These are phyloP conservation scores for Amphibolis antarctica DNA, from an alignment of 106 monocot genomes.

Conservation along the genomic window DNA sequence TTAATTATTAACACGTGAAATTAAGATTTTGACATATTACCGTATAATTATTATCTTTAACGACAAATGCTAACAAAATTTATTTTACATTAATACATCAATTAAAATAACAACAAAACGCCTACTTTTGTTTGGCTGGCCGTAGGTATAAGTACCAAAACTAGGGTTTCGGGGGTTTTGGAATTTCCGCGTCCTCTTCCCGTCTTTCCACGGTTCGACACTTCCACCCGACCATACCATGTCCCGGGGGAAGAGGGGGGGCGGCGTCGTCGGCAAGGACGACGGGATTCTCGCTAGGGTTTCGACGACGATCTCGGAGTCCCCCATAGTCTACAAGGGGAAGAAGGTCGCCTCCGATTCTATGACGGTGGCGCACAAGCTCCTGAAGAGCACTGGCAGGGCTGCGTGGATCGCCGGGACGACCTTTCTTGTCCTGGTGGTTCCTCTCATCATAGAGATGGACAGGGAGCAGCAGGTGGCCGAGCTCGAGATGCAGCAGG, in stretches of 20 bases:
- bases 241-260: slow-evolving; percentile 2
- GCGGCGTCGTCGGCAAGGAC: slow-evolving; percentile 16
- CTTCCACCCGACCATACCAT: background rate
- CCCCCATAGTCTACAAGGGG: slow-evolving; percentile 34
- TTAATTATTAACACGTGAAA: no score
- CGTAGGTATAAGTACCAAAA: no score
- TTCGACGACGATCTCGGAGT: slow-evolving; percentile 37
- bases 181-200: no score
- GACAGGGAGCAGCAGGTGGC: slow-evolving; percentile 70
- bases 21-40: no score
- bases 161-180: no score
- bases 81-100: no score
- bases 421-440: slow-evolving; percentile 62
- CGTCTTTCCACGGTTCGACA: no score
- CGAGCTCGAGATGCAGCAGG: slow-evolving; percentile 71
- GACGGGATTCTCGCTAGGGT: slow-evolving; percentile 31
- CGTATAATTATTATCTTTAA: no score
- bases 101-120: no score
- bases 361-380: slow-evolving; percentile 46
- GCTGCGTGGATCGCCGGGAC: slow-evolving; percentile 89
- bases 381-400: slow-evolving; percentile 57
- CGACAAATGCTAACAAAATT: no score
- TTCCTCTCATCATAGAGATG: slow-evolving; percentile 82
- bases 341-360: slow-evolving; percentile 35
- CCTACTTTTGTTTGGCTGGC: no score